phyloP scores from a whole-genome alignment of 2,329 filamentous ascomycete species.

The Exophiala phaeomuriformis region DNA sequence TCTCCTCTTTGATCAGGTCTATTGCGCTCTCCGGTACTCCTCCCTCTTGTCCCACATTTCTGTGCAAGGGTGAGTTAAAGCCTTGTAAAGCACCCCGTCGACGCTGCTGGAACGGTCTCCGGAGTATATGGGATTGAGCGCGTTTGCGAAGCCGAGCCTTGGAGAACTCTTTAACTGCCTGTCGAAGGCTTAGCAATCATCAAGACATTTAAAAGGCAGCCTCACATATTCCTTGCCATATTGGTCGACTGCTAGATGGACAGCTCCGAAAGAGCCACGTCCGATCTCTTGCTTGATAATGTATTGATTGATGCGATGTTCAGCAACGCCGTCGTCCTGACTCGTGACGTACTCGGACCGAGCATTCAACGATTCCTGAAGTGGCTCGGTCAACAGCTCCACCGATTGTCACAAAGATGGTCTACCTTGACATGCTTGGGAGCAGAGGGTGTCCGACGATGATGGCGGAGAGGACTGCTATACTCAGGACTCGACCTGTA shows the following conservation, averaged over 20 bases:
- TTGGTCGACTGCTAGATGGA: constrained; percentile 84
- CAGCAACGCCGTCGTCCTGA: constrained; percentile 68
- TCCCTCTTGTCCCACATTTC: constrained; percentile 48
- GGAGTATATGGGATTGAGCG: constrained; percentile 80
- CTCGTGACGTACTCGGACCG: constrained; percentile 79
- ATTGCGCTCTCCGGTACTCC: constrained; percentile 53
- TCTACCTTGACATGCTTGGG: constrained; percentile 56
- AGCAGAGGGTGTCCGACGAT: constrained; percentile 54
- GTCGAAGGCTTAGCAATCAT: constrained; percentile 14
- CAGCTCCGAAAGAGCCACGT: constrained; percentile 89
- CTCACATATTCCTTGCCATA: constrained; percentile 88
- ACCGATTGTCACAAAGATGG: neutral
- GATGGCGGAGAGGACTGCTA: constrained; percentile 59
- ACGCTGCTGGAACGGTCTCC: constrained; percentile 49
- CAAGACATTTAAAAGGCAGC: neutral
- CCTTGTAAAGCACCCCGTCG: constrained; percentile 47
- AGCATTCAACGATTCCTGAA: constrained; percentile 83
- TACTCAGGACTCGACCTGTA: constrained; percentile 51
- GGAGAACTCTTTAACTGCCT: constrained; percentile 97
- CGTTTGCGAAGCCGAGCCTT: constrained; percentile 84
- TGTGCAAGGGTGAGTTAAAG: constrained; percentile 58
- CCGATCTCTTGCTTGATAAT: constrained; percentile 91
- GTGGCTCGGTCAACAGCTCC: constrained; percentile 6
- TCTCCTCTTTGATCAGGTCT: constrained; percentile 86
- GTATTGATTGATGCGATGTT: constrained; percentile 92